These are phyloP conservation scores for Fusarium mundagurra DNA, from an alignment of 2,329 filamentous ascomycete genomes.

Conservation along the genomic window DNA sequence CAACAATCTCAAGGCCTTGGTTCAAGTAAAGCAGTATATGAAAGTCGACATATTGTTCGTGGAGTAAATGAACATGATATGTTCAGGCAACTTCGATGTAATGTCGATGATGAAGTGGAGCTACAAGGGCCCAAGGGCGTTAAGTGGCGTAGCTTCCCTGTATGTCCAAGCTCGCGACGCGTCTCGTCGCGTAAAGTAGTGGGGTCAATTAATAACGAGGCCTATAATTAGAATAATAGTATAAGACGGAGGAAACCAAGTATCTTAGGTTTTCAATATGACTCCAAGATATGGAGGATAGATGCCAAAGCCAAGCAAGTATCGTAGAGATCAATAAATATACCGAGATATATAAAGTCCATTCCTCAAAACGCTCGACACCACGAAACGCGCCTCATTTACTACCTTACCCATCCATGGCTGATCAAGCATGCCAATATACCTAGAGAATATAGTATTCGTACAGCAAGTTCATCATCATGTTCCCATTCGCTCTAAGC, in stretches of 20 bases:
- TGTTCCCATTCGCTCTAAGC: slow-evolving; percentile 23
- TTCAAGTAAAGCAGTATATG: neutral
- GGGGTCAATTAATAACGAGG: neutral
- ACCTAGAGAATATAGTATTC: slow-evolving; percentile 21
- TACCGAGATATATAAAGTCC: slow-evolving; percentile 22
- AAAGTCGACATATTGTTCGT: slow-evolving; percentile 13
- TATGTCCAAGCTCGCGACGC: slow-evolving; percentile 20
- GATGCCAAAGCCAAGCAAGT: neutral
- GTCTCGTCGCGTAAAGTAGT: slow-evolving; percentile 40
- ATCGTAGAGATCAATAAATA: slow-evolving; percentile 2
- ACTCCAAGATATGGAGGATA: neutral
- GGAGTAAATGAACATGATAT: neutral
- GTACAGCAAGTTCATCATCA: slow-evolving; percentile 34
- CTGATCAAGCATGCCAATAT: slow-evolving; percentile 22
- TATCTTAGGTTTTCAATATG: neutral
- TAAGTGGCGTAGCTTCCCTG: slow-evolving; percentile 32
- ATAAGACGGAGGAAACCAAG: neutral
- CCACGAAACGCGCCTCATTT: slow-evolving; percentile 27
- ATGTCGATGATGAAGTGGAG: slow-evolving; percentile 32
- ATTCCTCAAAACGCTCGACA: slow-evolving; percentile 10
- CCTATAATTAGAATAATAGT: slow-evolving; percentile 10
- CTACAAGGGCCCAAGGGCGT: slow-evolving; percentile 13
- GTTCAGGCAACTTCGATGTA: slow-evolving; percentile 10
- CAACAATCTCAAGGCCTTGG: neutral
- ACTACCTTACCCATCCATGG: neutral